Base-by-base conservation (phyloP, 805 yeast genomes). In the Candida boidinii region DNA sequence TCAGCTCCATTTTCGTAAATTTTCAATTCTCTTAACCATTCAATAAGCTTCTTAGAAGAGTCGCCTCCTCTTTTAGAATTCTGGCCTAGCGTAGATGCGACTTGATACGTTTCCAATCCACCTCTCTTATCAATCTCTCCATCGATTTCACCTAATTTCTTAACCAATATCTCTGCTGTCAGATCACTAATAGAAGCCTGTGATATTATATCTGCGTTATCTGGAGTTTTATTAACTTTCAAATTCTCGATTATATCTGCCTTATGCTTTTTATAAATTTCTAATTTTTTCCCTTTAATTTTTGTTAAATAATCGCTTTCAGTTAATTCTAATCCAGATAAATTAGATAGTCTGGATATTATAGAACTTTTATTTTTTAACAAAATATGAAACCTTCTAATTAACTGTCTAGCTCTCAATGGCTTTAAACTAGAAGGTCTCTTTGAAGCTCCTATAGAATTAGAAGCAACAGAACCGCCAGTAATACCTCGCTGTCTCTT, bases 21-120 rank as follows among this genome's bases (percentile, higher is more conserved):
- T 5, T 35, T 41, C 25, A 58, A 31, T 23, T 64, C 68, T 16
- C 62, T 58, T 5, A 85, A 55, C 88, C 94, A 85, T 35, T 76
- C 71, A n/a, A 85, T 68, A 28, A 90, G 59, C 46, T 77, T 64
- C 43, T 79, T 83, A 2, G 95, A 86, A 0, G 96, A 85, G 50
- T 90, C 98, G 2, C 96, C 95, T 1, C 98, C 97, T 40, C 97
- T 54, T 29, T 68, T 66, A 0, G 56, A 51, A 37, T 74, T 72
- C 47, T 90, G 98, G 0, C 98, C 98, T 31, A 76, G 73, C 1
- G 81, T 70, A 2, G 95, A 84, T 0, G 97, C 97, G 15, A 66
- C 56, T 49, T 90, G 98, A 52, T 90, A 90, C 9, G 73, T 71
- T 31, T 74, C 68, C 2, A 90, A 53, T 0, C 96, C 96, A 0